phyloP scores from a whole-genome alignment of 108 stramenopile genomes.

The Seminavis robusta region DNA sequence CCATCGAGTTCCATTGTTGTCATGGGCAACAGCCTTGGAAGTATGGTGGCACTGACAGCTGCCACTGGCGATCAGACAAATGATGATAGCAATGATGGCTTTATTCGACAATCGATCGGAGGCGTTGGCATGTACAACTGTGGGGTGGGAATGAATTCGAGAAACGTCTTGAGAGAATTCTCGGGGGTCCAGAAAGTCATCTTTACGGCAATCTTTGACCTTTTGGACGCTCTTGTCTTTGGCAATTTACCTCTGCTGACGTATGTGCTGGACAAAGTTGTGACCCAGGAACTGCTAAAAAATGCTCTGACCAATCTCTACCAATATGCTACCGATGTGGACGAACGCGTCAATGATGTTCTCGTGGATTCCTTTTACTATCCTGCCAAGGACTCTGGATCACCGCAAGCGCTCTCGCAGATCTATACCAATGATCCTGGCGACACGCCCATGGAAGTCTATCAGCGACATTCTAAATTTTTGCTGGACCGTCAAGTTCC shows the following conservation, averaged over 20 bases:
- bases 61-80: slow-evolving; percentile 58
- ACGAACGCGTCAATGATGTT: slow-evolving; percentile 48
- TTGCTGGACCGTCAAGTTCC: slow-evolving; percentile 12
- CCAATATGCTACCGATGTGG: slow-evolving; percentile 10
- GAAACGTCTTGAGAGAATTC: slow-evolving; percentile 31
- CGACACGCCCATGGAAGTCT: slow-evolving; percentile 54
- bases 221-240: slow-evolving; percentile 47
- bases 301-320: slow-evolving; percentile 46
- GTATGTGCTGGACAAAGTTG: slow-evolving; percentile 45
- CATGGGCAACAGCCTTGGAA: slow-evolving; percentile 60
- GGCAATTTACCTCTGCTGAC: slow-evolving; percentile 35
- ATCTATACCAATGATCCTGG: slow-evolving; percentile 68
- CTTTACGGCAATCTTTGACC: slow-evolving; percentile 36
- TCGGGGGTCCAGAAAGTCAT: slow-evolving; percentile 20
- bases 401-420: slow-evolving; percentile 43
- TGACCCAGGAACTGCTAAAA: slow-evolving; percentile 45
- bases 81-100: background rate
- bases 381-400: slow-evolving; percentile 38
- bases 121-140: slow-evolving; percentile 64
- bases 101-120: slow-evolving; percentile 3
- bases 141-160: slow-evolving; percentile 60
- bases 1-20: slow-evolving; percentile 38
- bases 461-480: slow-evolving; percentile 25
- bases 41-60: slow-evolving; percentile 51
- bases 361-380: slow-evolving; percentile 60